Evolutionary conservation across 345 rosid species (phyloP).

Genomic region (Acer negundo): DNA sequence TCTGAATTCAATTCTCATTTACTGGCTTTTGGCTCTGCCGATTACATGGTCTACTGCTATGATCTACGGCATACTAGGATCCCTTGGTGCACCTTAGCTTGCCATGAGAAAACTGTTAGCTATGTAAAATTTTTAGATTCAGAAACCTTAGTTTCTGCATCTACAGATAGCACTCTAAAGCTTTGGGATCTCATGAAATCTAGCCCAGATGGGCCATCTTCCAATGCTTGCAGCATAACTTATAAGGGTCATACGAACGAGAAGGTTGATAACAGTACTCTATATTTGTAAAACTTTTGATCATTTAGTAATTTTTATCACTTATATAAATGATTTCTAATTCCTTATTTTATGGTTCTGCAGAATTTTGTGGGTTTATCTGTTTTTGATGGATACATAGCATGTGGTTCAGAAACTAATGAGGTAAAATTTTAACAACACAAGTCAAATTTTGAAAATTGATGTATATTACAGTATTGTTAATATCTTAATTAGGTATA

Average conservation of each 20-base stretch:
- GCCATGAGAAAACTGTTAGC: slow-evolving; percentile 89
- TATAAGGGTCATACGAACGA: slow-evolving; percentile 84
- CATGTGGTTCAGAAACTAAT: slow-evolving; percentile 94
- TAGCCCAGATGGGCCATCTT: slow-evolving; percentile 46
- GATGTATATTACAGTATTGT: not conserved
- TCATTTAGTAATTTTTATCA: slow-evolving; percentile 3
- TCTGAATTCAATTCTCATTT: slow-evolving; percentile 64
- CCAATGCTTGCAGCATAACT: slow-evolving; percentile 61
- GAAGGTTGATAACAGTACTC: slow-evolving; percentile 52
- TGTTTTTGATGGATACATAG: slow-evolving; percentile 81
- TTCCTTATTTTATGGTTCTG: slow-evolving; percentile 28
- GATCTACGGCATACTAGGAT: slow-evolving; percentile 68
- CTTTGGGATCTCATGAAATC: slow-evolving; percentile 79
- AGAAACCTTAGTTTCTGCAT: slow-evolving; percentile 83
- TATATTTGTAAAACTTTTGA: slow-evolving; percentile 13
- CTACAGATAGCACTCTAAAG: slow-evolving; percentile 89
- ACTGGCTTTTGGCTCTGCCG: slow-evolving; percentile 85
- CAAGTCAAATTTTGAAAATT: not conserved
- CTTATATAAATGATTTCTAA: slow-evolving; percentile 6
- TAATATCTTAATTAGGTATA: not conserved
- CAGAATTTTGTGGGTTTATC: slow-evolving; percentile 95
- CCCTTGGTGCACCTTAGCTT: slow-evolving; percentile 77
- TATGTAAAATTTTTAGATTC: slow-evolving; percentile 83
- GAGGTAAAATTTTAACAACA: slow-evolving; percentile 54
- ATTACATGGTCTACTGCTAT: slow-evolving; percentile 75